Percentiles rank a stretch among this genome's conserved stretches.
Conservation (phyloP, 305 asterid genomes). For the Ruellia speciosa region DNA sequence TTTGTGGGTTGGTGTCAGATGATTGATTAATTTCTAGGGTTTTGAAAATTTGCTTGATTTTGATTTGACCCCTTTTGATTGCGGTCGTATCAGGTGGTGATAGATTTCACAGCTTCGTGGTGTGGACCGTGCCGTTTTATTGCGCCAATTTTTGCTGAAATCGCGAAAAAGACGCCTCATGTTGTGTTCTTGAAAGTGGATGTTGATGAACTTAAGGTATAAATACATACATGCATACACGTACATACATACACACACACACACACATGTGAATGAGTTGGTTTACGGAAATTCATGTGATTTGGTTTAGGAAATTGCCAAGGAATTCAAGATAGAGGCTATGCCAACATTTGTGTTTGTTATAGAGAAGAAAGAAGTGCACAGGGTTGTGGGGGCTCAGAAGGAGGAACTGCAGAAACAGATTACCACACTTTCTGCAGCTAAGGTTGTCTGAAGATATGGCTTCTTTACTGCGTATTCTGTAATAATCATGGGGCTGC, state of each 20-base stretch:
- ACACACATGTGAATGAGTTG: background rate
- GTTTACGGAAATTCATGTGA: background rate
- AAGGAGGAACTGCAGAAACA: conserved; percentile 27
- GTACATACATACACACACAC: background rate
- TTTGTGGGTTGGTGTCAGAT: background rate
- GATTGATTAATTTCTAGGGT: conserved; percentile 1
- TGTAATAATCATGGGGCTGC: background rate
- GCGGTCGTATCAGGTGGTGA: conserved; percentile 41
- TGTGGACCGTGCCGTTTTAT: conserved; percentile 84
- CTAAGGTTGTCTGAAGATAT: conserved; percentile 15
- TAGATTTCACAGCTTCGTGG: conserved; percentile 79
- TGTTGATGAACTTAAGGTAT: conserved; percentile 70
- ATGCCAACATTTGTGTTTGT: conserved; percentile 50
- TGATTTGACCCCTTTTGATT: background rate
- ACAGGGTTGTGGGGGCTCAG: conserved; percentile 43
- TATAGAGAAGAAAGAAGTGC: conserved; percentile 32
- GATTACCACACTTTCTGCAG: conserved; percentile 15
- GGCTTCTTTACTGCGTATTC: background rate
- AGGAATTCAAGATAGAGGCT: conserved; percentile 29
- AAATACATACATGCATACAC: background rate
- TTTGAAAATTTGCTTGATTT: background rate
- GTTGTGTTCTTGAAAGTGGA: conserved; percentile 75
- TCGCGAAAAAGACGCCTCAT: conserved; percentile 49
- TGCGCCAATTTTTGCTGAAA: conserved; percentile 55
- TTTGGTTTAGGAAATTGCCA: conserved; percentile 25